Conservation (phyloP, 1,284 basidiomycete species). For the Cryptococcus depauperatus region DNA sequence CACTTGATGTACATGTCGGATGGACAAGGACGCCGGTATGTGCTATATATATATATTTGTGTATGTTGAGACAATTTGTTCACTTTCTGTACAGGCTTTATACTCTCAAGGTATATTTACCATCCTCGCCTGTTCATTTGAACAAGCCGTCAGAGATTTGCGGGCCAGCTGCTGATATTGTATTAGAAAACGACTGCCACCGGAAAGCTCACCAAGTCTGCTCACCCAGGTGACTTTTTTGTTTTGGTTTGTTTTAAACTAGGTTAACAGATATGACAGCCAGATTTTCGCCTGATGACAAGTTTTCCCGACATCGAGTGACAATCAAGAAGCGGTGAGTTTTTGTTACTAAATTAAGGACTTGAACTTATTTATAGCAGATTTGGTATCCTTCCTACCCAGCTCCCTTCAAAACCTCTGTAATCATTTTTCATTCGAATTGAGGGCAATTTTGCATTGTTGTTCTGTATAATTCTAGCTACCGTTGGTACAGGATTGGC, state of each 20-base stretch:
- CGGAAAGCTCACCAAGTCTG: conserved; percentile 81
- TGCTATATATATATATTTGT: not conserved
- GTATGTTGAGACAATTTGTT: not conserved
- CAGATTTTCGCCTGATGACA: conserved; percentile 94
- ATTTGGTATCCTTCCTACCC: conserved; percentile 77
- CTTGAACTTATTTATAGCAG: conserved; percentile 11
- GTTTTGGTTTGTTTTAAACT: not conserved
- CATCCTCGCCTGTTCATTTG: not conserved
- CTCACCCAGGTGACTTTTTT: conserved; percentile 70
- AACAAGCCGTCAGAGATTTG: not conserved
- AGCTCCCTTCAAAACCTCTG: conserved; percentile 79
- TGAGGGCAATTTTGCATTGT: no score
- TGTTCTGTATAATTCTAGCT: no score
- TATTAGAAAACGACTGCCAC: conserved; percentile 68
- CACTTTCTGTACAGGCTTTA: conserved; percentile 55
- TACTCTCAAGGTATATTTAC: conserved; percentile 67
- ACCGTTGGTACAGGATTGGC: no score
- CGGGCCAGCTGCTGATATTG: conserved; percentile 8
- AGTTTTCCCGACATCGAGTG: conserved; percentile 90
- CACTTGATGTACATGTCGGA: conserved; percentile 90
- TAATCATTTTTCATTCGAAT: no score
- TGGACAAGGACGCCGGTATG: conserved; percentile 56
- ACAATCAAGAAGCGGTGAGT: conserved; percentile 82
- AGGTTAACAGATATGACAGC: conserved; percentile 49
- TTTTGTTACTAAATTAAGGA: not conserved